Base-by-base conservation (phyloP, 2,329 filamentous ascomycete species). In the Chaetomiaceae sp. region DNA sequence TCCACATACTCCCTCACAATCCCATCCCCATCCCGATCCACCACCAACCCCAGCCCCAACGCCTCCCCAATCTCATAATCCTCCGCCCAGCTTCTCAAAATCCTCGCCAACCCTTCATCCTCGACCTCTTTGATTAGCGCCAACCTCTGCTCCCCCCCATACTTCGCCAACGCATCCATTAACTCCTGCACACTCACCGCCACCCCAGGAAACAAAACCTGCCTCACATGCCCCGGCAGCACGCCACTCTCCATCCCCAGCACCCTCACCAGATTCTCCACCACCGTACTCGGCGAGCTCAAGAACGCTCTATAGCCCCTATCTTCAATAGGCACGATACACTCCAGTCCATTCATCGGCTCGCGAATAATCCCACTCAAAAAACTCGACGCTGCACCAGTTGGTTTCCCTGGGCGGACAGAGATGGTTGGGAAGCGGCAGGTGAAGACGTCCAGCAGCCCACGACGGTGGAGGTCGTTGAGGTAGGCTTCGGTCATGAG, bases 361-460 rank as follows among this genome's bases (percentile, higher is more conserved):
- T 86, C 83, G 20, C 83, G 74, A 50, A 85, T 81, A 67, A 86
- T 84, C 12, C 82, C 82, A 0, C 77, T 83, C 9, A 84, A 71
- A 61, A 85, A 86, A 0, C 79, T 81, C 1, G 78, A 82, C n/a
- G 83, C 83, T 0, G 83, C 83, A 1, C 76, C 77, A 4, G 80
- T 81, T 0, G 83, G 82, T 17, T 72, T 72, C 1, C 83, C 83
- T 0, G 82, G 80, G 0, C 83, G 75, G 20, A 86, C 81, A 1
- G 78, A 78, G 17, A 86, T 76, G 0, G 81, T 84, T 0, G 83
- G 82, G 46, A 86, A 79, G 0, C 83, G 78, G 45, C 82, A 73
- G 3, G 73, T 72, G 46, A 82, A 78, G 7, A 77, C 82, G 53
- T 81, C 79, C 53, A 85, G 75, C 51, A 78, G 76, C 0, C 79